Evolutionary conservation across 1,139 yeast species (phyloP), one percentile per base, ranked within the genome.

Genomic region (Torulaspora globosa): DNA sequence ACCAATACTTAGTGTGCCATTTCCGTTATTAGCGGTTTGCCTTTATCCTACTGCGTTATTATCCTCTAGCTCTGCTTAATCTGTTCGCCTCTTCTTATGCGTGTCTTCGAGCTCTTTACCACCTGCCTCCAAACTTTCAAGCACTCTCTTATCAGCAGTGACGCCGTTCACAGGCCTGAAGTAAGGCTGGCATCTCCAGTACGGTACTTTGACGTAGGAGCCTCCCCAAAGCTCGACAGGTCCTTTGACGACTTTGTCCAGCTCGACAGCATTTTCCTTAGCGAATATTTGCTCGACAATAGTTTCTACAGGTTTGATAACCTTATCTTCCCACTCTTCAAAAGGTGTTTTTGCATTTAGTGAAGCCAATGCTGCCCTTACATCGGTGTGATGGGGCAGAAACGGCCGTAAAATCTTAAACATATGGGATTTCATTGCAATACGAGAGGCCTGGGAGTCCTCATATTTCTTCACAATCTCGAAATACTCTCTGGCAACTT

Each of bases 141-240:
- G 64, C 4, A 70, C 65, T 41, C 76, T 65, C 32, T 71, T 72
- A 50, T 74, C 76, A 15, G 74, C 77, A 16, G 73, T 70, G 3
- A 75, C 70, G 26, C 96, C 96, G 62, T 86, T 76, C 1, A 87
- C 95, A 7, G 83, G 80, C 54, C 98, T 75, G 71, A 94, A 89
- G 63, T 87, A 86, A 1, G 98, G 98, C 67, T 92, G 98, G 54
- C 96, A 82, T 57, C 98, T 75, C 97, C 98, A 92, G 66, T 84
- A 90, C 2, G 98, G 98, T n/a, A 92, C 79, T 5, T 74, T 76
- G 63, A 80, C 80, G 65, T 92, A 92, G 15, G 74, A 58, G 1
- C 95, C 96, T 43, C 96, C 95, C 89, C 95, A 84, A 28, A 68
- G 65, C 60, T 84, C 81, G 2, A 63, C 37, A 19, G 72, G 76